These are phyloP conservation scores for Malus orientalis DNA, from an alignment of 306 rosid species.

Conservation along the genomic window DNA sequence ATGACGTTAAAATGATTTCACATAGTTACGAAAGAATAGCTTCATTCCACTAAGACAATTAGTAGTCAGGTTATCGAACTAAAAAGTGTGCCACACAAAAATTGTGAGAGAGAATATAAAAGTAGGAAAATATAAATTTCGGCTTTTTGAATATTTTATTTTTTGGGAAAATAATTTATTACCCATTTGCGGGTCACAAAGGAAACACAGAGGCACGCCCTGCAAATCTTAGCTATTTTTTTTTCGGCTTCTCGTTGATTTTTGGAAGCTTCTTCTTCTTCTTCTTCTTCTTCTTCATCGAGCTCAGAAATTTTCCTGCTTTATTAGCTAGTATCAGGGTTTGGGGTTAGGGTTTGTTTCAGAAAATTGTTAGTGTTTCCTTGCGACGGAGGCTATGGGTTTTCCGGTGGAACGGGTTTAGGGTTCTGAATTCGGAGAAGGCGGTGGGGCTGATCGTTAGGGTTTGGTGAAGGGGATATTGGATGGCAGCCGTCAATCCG, in stretches of 20 bases:
- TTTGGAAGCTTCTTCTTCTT: conserved; percentile 30
- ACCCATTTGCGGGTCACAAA: conserved; percentile 32
- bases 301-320: not conserved
- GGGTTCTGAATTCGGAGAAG: conserved; percentile 38
- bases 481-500: conserved; percentile 66
- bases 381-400: conserved; percentile 6
- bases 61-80: too few species aligned
- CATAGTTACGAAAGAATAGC: too few species aligned
- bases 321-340: not conserved
- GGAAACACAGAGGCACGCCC: conserved; percentile 30
- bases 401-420: conserved; percentile 33
- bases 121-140: not conserved
- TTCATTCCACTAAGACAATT: too few species aligned
- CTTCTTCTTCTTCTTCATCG: conserved; percentile 22
- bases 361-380: not conserved
- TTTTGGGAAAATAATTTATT: not conserved
- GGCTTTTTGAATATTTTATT: not conserved
- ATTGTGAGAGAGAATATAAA: not conserved
- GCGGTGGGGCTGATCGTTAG: not conserved
- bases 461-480: not conserved
- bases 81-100: too few species aligned
- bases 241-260: not conserved
- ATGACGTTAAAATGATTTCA: too few species aligned
- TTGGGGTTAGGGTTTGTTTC: conserved; percentile 11
- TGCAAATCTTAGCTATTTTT: conserved; percentile 29